Percentiles rank a stretch among this genome's conserved stretches.
Conservation (phyloP, 2,329 filamentous ascomycete genomes). For the Teratosphaeria pseudoeucalypti region DNA sequence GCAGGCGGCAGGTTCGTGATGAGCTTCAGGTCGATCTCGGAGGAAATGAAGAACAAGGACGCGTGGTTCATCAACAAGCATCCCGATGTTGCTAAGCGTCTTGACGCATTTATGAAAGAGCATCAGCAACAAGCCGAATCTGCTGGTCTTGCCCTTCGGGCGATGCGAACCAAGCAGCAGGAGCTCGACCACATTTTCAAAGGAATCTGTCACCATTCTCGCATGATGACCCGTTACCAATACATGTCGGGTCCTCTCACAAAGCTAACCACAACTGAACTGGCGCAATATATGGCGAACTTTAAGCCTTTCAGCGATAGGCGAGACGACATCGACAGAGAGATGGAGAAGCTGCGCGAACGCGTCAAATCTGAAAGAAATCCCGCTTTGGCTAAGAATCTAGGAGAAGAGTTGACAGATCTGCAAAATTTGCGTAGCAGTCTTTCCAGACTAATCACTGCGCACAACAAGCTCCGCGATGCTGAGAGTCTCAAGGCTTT, state of each 20-base stretch:
- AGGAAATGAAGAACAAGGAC: not conserved
- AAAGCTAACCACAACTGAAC: not conserved
- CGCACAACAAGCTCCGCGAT: not conserved
- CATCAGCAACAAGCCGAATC: not conserved
- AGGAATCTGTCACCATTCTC: not conserved
- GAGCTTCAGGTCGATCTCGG: not conserved
- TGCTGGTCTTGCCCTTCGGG: not conserved
- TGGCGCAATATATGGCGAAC: conserved; percentile 1
- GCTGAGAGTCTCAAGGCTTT: not conserved
- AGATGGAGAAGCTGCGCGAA: not conserved
- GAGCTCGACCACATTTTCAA: not conserved
- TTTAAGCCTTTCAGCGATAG: not conserved
- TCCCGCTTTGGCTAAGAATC: not conserved
- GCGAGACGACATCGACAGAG: not conserved
- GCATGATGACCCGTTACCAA: not conserved
- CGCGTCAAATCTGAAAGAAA: not conserved
- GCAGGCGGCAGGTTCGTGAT: not conserved
- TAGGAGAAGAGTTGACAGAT: not conserved
- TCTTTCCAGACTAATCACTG: not conserved
- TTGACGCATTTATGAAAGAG: not conserved
- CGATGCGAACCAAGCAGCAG: not conserved
- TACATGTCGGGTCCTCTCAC: not conserved
- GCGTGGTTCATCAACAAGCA: conserved; percentile 1
- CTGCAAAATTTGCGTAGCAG: not conserved
- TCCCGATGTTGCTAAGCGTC: not conserved